These are phyloP conservation scores for Elsinoe batatas DNA, from an alignment of 2,329 filamentous ascomycete genomes.

Conservation along the genomic window DNA sequence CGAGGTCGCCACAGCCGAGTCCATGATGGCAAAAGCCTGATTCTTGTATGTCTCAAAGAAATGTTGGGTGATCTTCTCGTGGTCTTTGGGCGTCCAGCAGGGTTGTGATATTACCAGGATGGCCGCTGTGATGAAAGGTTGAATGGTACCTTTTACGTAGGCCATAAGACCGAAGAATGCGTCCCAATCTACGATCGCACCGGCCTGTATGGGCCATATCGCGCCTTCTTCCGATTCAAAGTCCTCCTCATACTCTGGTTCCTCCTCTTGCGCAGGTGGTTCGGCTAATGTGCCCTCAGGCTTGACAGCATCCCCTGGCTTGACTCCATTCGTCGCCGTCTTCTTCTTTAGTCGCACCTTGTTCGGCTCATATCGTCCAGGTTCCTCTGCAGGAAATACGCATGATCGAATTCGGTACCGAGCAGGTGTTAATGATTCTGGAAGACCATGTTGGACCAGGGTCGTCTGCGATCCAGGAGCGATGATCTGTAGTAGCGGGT, in stretches of 20 bases:
- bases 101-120: constrained; percentile 85
- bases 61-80: constrained; percentile 82
- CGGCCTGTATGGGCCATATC: constrained; percentile 73
- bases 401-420: constrained; percentile 76
- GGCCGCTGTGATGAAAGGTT: constrained; percentile 86
- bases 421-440: constrained; percentile 86
- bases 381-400: constrained; percentile 77
- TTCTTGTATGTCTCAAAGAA: constrained; percentile 97
- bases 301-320: constrained; percentile 26
- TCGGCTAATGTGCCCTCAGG: constrained; percentile 22
- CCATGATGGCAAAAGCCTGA: constrained; percentile 80
- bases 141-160: constrained; percentile 81
- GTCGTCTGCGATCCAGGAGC: constrained; percentile 81
- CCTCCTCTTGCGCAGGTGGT: constrained; percentile 40
- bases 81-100: constrained; percentile 79
- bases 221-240: constrained; percentile 79
- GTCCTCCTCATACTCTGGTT: constrained; percentile 74
- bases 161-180: constrained; percentile 90
- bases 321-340: constrained; percentile 21
- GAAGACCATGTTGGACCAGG: constrained; percentile 80
- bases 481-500: constrained; percentile 43
- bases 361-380: constrained; percentile 71
- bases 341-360: constrained; percentile 52
- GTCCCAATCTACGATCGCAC: constrained; percentile 79
- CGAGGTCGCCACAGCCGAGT: constrained; percentile 72